Evolutionary conservation across 805 yeast species (phyloP), one percentile per base, ranked within the genome.

Genomic region (Candida pseudoglaebosa): DNA sequence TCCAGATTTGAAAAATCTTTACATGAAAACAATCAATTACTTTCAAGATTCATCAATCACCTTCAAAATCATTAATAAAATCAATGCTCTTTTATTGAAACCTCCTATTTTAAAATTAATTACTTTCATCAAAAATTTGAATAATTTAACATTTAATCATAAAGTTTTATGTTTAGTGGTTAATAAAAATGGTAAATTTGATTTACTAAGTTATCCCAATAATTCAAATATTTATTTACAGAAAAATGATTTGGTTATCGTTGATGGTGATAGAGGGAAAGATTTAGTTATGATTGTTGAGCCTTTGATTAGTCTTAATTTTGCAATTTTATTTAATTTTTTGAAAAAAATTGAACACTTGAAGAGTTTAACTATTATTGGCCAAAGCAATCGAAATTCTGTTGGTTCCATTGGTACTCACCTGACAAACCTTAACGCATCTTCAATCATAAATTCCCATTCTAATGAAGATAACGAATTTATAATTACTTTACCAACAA

Each of bases 191-290:
- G 84, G 85, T 14, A 79, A 81, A 55, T 66, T 82, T 48, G 95
- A 85, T 56, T 71, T 84, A 21, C 67, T 83, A 29, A 79, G 87
- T 2, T 75, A 79, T 24, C 84, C 88, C 3, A 72, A 73, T 42
- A 76, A 75, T 49, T 75, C 88, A 10, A 83, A 82, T 50, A 64
- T 84, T 36, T 60, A 61, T 36, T 63, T 84, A 43, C 72, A 69
- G 44, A 68, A 75, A 32, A 70, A 76, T 40, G 93, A 85, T 58
- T 68, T 84, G 52, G 84, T 84, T 7, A 78, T 84, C 14, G 82
- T 83, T 40, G 93, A 85, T 61, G 95, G 93, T 39, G 95, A 85
- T 56, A 69, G 93, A 44, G 95, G 95, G 20, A 82, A 82, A 50
- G 95, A 85, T 57, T 59, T 85, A 45, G 91, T 81, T 7, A 75